These are phyloP conservation scores for Pluteus cervinus DNA, from an alignment of 768 basidiomycete species.

Conservation along the genomic window DNA sequence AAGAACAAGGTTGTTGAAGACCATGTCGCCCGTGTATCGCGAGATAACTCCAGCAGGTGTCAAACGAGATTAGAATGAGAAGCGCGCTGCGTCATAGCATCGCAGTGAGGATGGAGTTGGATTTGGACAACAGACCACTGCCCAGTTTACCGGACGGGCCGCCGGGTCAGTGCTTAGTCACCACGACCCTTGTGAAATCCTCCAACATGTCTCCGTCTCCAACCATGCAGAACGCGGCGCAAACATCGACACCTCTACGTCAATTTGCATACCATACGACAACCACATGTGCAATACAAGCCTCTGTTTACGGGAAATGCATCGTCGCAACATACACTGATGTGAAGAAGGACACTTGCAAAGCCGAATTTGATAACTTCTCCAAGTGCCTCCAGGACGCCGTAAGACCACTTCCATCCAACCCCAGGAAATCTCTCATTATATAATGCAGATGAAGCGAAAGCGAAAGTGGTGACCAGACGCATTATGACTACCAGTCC, in stretches of 20 bases:
- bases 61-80: no score
- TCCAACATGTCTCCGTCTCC: conserved; percentile 1
- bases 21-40: no score
- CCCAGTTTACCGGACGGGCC: conserved; percentile 4
- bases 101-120: neutral
- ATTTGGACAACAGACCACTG: neutral
- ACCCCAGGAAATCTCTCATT: conserved; percentile 11
- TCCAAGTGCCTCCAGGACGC: conserved; percentile 73
- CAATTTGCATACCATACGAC: conserved; percentile 69
- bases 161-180: no score
- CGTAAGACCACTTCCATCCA: conserved; percentile 37
- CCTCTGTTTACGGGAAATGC: conserved; percentile 83
- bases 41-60: no score
- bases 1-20: conserved; percentile 58
- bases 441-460: conserved; percentile 27
- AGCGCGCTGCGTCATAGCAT: no score
- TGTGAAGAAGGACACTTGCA: conserved; percentile 78
- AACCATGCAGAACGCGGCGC: conserved; percentile 16
- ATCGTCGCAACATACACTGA: conserved; percentile 80
- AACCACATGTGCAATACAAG: conserved; percentile 65
- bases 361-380: conserved; percentile 79
- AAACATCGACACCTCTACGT: conserved; percentile 40
- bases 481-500: neutral
- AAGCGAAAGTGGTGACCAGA: no score
- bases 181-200: neutral